Evolutionary conservation across 352 stramenopile species (phyloP).

Genomic region (Phytophthora foliorum): DNA sequence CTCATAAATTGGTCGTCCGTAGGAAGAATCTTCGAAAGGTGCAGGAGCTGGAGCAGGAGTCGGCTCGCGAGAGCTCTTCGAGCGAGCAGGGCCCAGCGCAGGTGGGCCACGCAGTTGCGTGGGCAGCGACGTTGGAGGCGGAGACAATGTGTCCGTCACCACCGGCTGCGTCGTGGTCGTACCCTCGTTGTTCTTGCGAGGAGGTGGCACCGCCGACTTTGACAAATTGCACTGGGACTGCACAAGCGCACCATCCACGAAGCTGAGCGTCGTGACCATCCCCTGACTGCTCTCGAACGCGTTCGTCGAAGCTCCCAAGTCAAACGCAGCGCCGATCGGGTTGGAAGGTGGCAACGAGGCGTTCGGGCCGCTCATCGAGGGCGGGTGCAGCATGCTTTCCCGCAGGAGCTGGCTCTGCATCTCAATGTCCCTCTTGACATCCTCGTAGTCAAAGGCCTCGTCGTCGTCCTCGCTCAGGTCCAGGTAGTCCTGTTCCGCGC

Average conservation of each 20-base stretch:
- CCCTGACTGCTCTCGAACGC: conserved; percentile 47
- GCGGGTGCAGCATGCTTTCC: conserved; percentile 74
- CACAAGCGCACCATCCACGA: conserved; percentile 47
- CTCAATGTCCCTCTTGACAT: conserved; percentile 80
- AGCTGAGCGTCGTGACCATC: conserved; percentile 57
- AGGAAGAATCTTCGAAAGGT: conserved; percentile 36
- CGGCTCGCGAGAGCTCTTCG: conserved; percentile 32
- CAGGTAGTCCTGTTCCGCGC: conserved; percentile 77
- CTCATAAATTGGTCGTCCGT: conserved; percentile 51
- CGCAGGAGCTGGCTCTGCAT: conserved; percentile 81
- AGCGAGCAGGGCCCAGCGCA: conserved; percentile 22
- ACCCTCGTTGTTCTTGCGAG: conserved; percentile 24
- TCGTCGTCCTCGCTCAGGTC: conserved; percentile 70
- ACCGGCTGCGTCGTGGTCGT: conserved; percentile 4
- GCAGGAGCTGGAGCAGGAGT: conserved; percentile 7
- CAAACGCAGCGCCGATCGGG: conserved; percentile 42
- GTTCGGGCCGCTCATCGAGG: conserved; percentile 42
- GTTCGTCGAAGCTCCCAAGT: conserved; percentile 38
- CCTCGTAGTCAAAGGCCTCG: conserved; percentile 72
- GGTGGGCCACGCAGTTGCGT: conserved; percentile 11
- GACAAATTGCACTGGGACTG: conserved; percentile 47
- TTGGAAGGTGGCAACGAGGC: conserved; percentile 39
- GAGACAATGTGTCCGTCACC: conserved; percentile 39
- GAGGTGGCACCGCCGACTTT: conserved; percentile 24
- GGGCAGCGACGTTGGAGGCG: conserved; percentile 24